Evolutionary conservation across 2,329 filamentous ascomycete species (phyloP), one percentile per base, ranked within the genome.

Genomic region (Aspergillus udagawae): DNA sequence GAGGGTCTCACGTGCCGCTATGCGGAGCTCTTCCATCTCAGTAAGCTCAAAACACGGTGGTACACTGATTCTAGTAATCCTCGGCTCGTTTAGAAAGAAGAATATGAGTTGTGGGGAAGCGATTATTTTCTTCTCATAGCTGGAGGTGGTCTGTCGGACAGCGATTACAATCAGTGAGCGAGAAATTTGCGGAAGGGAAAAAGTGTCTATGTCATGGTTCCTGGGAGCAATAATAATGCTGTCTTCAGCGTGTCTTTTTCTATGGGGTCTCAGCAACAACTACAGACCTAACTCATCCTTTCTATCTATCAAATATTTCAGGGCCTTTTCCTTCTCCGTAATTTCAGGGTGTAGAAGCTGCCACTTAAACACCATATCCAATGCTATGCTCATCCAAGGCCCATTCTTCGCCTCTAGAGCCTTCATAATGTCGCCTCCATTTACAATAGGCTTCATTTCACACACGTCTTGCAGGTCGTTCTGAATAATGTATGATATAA

Each of bases 321-420:
- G 75, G 1, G 82, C 86, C 2, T 78, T 82, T 6, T 72, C 66
- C 29, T 80, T 75, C 60, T 92, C 87, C 3, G 81, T 83, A 56
- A 78, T 79, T 3, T 80, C 80, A 0, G 92, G 91, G 68, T 97
- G 86, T 41, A 90, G 83, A 53, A 97, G 82, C 74, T 97, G 94
- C 92, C 92, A 97, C 59, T 86, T 86, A 73, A 95, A 84, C 59
- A 91, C 89, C 3, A 92, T 79, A 32, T 95, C 88, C 49, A 96
- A 77, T 3, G 92, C 92, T 49, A 82, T 81, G 54, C 85, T 85
- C 82, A 95, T 89, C 93, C 93, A 97, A n/a, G 80, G 86, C 0
- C 90, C 87, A 61, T 85, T 86, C n/a, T 82, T 76, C 0, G 82
- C 84, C 20, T 75, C 77, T 3, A 97, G 79, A 3, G 83, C 85